phyloP scores from a whole-genome alignment of 2,329 filamentous ascomycete genomes.

The Byssochlamys sp. region DNA sequence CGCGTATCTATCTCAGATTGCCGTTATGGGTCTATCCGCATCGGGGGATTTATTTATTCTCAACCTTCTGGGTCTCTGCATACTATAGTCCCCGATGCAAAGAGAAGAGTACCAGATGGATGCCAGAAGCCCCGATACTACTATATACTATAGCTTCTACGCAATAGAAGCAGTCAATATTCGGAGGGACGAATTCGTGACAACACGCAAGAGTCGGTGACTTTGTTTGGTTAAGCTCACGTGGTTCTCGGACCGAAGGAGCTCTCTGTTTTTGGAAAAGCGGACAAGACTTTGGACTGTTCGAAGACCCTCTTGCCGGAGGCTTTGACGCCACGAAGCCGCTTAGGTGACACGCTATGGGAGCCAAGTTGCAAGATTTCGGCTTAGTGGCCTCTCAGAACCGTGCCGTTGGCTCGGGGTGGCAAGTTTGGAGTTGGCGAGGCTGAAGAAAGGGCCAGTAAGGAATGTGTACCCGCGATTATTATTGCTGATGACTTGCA shows the following conservation, averaged over 20 bases:
- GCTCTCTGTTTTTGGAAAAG: neutral
- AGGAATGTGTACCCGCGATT: neutral
- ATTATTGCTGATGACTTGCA: neutral
- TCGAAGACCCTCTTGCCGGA: neutral
- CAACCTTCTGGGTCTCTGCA: neutral
- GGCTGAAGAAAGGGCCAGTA: neutral
- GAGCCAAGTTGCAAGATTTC: neutral
- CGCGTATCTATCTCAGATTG: neutral
- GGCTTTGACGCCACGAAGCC: neutral
- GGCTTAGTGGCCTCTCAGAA: neutral
- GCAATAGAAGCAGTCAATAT: neutral
- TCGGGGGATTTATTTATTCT: neutral
- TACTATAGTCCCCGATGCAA: neutral
- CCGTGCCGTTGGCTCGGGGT: neutral
- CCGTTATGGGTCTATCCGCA: neutral
- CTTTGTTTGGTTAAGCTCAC: neutral
- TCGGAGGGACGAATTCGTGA: neutral
- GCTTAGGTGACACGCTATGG: neutral
- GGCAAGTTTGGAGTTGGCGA: neutral
- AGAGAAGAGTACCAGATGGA: too few relatives aligned
- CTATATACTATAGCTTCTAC: neutral
- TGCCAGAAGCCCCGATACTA: too few relatives aligned
- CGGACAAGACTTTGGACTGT: neutral
- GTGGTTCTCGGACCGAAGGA: neutral
- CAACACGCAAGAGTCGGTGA: neutral